A percentile compares a stretch with the other conserved stretches of the same genome.
Evolutionary conservation across 805 yeast species (phyloP).

Genomic region (Scheffersomyces stipitis): DNA sequence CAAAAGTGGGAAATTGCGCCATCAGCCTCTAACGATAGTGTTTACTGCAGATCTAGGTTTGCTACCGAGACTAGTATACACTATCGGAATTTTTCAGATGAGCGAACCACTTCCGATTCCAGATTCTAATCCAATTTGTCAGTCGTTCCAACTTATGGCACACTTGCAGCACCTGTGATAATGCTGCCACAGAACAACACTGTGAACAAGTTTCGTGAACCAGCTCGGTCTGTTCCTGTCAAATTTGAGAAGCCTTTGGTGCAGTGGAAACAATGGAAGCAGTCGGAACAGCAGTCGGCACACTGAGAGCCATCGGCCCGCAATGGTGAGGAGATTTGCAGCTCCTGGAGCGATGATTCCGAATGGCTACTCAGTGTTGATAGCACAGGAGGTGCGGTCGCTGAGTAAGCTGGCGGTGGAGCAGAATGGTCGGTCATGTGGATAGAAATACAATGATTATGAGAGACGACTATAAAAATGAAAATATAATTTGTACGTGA

Average conservation of each 20-base stretch:
- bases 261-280: conserved; percentile 10
- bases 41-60: no score
- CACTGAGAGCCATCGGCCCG: conserved; percentile 11
- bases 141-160: no score
- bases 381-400: conserved; percentile 6
- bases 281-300: conserved; percentile 12
- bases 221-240: conserved; percentile 8
- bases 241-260: conserved; percentile 8
- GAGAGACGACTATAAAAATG: no score
- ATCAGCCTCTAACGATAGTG: no score
- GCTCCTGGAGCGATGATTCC: conserved; percentile 11
- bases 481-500: no score
- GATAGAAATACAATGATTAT: no score
- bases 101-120: no score
- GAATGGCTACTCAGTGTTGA: conserved; percentile 1
- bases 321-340: conserved; percentile 9
- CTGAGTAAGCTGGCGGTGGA: conserved; percentile 9
- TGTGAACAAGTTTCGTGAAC: conserved; percentile 5
- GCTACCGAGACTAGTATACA: no score
- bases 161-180: no score
- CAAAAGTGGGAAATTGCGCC: no score
- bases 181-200: conserved; percentile 6
- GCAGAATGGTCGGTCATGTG: conserved; percentile 1
- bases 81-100: no score
- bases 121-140: no score